Conservation (phyloP, 805 yeast species). For the Candida hungchunana region DNA sequence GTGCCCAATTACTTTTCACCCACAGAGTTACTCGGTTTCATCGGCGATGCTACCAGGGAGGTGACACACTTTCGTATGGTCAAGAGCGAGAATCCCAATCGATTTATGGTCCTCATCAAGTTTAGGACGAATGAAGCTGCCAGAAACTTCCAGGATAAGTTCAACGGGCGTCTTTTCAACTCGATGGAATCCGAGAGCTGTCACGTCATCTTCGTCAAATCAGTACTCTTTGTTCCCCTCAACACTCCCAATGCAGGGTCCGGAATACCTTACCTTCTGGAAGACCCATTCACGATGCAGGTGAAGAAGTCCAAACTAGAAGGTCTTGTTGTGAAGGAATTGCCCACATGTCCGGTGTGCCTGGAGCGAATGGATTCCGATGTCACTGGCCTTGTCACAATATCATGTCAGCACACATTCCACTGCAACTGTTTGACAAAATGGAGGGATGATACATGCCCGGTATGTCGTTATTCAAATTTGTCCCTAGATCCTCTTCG, state of each 20-base stretch:
- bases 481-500: slow-evolving; percentile 24
- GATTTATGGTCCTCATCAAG: slow-evolving; percentile 77
- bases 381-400: slow-evolving; percentile 77
- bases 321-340: slow-evolving; percentile 42
- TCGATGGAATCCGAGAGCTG: slow-evolving; percentile 89
- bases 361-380: slow-evolving; percentile 81
- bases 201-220: slow-evolving; percentile 65
- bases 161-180: slow-evolving; percentile 72
- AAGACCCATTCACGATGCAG: slow-evolving; percentile 63
- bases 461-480: slow-evolving; percentile 80
- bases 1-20: slow-evolving; percentile 86
- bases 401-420: slow-evolving; percentile 90
- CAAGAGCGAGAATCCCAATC: slow-evolving; percentile 56
- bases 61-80: slow-evolving; percentile 73
- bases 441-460: slow-evolving; percentile 90
- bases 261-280: slow-evolving; percentile 61
- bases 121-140: slow-evolving; percentile 56
- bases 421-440: slow-evolving; percentile 84
- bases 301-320: slow-evolving; percentile 12
- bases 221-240: slow-evolving; percentile 25
- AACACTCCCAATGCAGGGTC: slow-evolving; percentile 21
- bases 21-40: slow-evolving; percentile 75
- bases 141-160: slow-evolving; percentile 56
- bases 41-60: slow-evolving; percentile 56
- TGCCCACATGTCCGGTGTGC: slow-evolving; percentile 93